phyloP scores from a whole-genome alignment of 108 stramenopile species.

The Cyclotella cryptica region DNA sequence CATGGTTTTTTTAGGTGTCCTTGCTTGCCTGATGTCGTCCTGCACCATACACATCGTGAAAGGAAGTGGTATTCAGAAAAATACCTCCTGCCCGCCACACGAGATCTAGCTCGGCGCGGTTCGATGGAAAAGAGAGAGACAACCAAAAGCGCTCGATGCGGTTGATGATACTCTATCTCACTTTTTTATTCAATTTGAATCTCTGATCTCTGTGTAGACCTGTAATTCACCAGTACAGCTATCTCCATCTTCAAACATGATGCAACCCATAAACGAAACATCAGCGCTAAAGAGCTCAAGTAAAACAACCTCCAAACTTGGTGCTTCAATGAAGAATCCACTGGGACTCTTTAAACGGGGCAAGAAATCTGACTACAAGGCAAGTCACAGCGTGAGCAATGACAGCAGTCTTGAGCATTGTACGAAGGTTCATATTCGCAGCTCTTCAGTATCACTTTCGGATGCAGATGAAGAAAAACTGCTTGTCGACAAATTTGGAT shows the following conservation, averaged over 20 bases:
- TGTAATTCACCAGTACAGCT: background rate
- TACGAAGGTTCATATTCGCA: background rate
- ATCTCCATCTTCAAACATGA: background rate
- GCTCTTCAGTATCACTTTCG: background rate
- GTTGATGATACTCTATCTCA: too few relatives aligned
- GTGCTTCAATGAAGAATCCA: background rate
- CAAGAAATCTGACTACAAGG: background rate
- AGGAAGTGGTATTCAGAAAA: too few relatives aligned
- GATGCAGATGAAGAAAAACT: constrained; percentile 1
- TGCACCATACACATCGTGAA: too few relatives aligned
- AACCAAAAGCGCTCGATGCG: too few relatives aligned
- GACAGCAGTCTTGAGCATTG: background rate
- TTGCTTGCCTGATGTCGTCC: too few relatives aligned
- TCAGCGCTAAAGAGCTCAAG: background rate
- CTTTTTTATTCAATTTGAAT: background rate
- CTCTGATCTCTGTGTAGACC: too few relatives aligned
- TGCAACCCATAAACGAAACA: constrained; percentile 10
- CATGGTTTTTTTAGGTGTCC: too few relatives aligned
- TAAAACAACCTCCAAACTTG: background rate
- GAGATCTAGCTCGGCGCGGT: too few relatives aligned
- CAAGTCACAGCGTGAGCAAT: background rate
- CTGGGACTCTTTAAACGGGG: background rate
- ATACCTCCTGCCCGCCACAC: too few relatives aligned
- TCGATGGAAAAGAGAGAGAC: too few relatives aligned
- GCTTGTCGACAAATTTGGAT: constrained; percentile 10